phyloP scores from a whole-genome alignment of 1,284 basidiomycete genomes.

The Cryptococcus neoformans region DNA sequence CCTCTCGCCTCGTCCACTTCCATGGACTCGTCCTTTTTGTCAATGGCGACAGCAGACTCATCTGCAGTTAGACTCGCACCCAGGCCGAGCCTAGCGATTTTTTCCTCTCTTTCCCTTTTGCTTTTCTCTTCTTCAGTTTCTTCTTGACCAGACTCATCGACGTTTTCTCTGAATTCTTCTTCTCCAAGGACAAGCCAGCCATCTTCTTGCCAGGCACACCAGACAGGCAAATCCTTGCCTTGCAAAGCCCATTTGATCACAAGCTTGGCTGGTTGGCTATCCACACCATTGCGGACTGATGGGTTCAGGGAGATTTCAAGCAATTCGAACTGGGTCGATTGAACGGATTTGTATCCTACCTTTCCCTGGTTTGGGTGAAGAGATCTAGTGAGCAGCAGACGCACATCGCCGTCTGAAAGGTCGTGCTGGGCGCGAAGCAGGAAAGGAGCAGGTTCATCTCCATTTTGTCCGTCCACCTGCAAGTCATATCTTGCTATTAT shows the following conservation, averaged over 20 bases:
- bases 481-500: slow-evolving; percentile 60
- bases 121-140: slow-evolving; percentile 13
- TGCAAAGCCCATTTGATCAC: slow-evolving; percentile 59
- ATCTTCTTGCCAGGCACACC: slow-evolving; percentile 23
- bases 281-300: slow-evolving; percentile 11
- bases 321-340: slow-evolving; percentile 28
- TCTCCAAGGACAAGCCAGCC: slow-evolving; percentile 38
- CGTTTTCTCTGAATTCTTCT: not conserved
- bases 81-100: slow-evolving; percentile 27
- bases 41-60: not conserved
- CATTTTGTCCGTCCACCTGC: not conserved
- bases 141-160: not conserved
- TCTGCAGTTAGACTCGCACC: slow-evolving; percentile 21
- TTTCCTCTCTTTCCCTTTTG: slow-evolving; percentile 18
- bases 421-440: slow-evolving; percentile 25
- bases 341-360: slow-evolving; percentile 14
- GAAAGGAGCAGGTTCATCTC: slow-evolving; percentile 55
- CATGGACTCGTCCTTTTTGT: slow-evolving; percentile 4
- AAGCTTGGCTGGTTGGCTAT: slow-evolving; percentile 50
- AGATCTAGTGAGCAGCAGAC: slow-evolving; percentile 27
- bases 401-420: slow-evolving; percentile 9
- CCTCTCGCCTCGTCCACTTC: slow-evolving; percentile 12
- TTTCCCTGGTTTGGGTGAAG: slow-evolving; percentile 11
- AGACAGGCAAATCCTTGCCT: slow-evolving; percentile 67
- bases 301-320: slow-evolving; percentile 31